Conservation (phyloP, 2,329 filamentous ascomycete species). For the Trichoderma sp. region DNA sequence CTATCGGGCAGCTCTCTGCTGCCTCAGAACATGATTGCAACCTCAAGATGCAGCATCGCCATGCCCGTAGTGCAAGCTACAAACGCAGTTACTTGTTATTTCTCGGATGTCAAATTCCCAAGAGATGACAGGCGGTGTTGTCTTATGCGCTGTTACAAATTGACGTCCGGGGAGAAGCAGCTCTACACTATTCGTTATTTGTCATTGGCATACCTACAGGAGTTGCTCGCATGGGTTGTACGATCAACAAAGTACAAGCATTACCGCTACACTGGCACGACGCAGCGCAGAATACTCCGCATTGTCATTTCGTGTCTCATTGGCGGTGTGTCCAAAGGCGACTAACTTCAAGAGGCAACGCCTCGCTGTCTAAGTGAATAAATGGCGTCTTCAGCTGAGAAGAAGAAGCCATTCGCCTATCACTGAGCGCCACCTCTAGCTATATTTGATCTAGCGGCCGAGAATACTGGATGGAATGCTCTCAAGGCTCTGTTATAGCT, state of each 20-base stretch:
- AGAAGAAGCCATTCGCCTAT: conserved; percentile 5
- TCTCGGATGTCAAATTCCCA: background rate
- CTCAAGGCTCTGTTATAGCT: background rate
- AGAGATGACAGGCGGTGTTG: background rate
- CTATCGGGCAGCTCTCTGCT: background rate
- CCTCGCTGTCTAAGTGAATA: background rate
- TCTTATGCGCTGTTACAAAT: background rate
- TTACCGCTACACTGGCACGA: background rate
- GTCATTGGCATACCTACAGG: background rate
- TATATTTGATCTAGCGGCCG: background rate
- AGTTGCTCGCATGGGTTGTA: background rate
- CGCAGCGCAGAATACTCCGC: conserved; percentile 8
- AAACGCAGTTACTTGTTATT: background rate
- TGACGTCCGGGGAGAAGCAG: background rate
- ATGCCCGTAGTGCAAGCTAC: background rate
- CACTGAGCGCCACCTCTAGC: conserved; percentile 18
- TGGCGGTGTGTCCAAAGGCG: background rate
- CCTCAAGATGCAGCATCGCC: background rate
- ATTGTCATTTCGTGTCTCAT: conserved; percentile 10
- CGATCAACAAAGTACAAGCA: background rate
- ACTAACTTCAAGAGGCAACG: conserved; percentile 13
- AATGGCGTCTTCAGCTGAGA: conserved; percentile 23
- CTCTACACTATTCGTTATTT: background rate
- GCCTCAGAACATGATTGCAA: background rate
- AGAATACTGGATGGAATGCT: background rate